phyloP scores from a whole-genome alignment of 108 stramenopile genomes.

The Skeletonema tropicum region DNA sequence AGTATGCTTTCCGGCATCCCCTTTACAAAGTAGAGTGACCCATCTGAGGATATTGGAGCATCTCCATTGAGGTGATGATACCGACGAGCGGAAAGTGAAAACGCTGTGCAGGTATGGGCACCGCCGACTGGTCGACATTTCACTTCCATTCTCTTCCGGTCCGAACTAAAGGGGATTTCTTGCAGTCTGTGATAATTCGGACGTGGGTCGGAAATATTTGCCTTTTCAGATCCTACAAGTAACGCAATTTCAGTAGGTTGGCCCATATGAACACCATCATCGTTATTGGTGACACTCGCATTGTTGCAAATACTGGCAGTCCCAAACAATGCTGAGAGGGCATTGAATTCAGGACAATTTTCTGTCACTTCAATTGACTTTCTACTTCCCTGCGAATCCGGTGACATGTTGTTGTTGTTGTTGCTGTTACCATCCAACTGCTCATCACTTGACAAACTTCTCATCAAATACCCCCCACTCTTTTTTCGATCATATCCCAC shows the following conservation, averaged over 20 bases:
- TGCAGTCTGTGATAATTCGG: slow-evolving; percentile 81
- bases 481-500: slow-evolving; percentile 68
- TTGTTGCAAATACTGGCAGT: slow-evolving; percentile 87
- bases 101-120: slow-evolving; percentile 72
- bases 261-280: slow-evolving; percentile 53
- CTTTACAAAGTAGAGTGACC: slow-evolving; percentile 88
- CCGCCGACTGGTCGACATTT: slow-evolving; percentile 78
- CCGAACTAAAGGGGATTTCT: slow-evolving; percentile 94
- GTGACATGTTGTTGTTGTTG: neutral
- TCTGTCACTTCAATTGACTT: slow-evolving; percentile 28
- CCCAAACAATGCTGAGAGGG: slow-evolving; percentile 64
- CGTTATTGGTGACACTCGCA: slow-evolving; percentile 65
- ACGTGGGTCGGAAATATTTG: slow-evolving; percentile 83
- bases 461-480: slow-evolving; percentile 50
- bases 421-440: slow-evolving; percentile 1
- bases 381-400: slow-evolving; percentile 13
- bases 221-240: slow-evolving; percentile 82
- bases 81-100: slow-evolving; percentile 52
- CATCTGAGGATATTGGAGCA: slow-evolving; percentile 47
- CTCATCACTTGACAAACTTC: slow-evolving; percentile 29
- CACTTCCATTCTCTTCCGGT: slow-evolving; percentile 96
- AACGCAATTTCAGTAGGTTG: slow-evolving; percentile 96
- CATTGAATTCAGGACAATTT: slow-evolving; percentile 52
- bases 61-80: slow-evolving; percentile 19
- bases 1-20: slow-evolving; percentile 93